phyloP scores from a whole-genome alignment of 2,329 filamentous ascomycete species.

The Colletotrichum sp. region DNA sequence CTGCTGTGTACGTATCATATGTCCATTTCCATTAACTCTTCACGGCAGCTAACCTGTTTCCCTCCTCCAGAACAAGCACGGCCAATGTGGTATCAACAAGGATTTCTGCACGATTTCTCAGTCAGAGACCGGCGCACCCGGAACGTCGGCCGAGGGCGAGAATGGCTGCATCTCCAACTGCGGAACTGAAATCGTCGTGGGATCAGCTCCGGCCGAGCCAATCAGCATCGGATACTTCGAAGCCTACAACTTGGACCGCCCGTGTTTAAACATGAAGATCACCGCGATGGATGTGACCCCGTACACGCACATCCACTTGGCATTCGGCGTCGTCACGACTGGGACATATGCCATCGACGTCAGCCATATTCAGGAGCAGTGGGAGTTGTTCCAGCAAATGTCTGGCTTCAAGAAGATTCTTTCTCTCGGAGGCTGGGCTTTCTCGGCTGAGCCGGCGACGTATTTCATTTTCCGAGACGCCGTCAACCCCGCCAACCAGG shows the following conservation, averaged over 20 bases:
- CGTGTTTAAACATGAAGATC: conserved; percentile 36
- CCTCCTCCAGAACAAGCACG: conserved; percentile 35
- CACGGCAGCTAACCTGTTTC: no score
- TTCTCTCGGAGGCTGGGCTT: conserved; percentile 51
- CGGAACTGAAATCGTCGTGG: conserved; percentile 33
- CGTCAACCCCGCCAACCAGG: conserved; percentile 33
- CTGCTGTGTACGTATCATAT: conserved; percentile 24
- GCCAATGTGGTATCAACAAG: conserved; percentile 47
- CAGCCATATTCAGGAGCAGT: conserved; percentile 25
- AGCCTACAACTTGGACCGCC: conserved; percentile 33
- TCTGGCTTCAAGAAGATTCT: conserved; percentile 35
- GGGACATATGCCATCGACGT: not conserved
- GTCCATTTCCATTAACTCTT: no score
- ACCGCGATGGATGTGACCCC: not conserved
- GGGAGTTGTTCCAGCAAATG: conserved; percentile 32
- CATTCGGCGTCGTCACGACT: conserved; percentile 28
- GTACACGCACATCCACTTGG: conserved; percentile 40
- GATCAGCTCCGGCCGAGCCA: not conserved
- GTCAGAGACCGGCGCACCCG: conserved; percentile 23
- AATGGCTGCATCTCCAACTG: conserved; percentile 37
- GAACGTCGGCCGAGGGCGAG: conserved; percentile 24
- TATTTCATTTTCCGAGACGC: conserved; percentile 41
- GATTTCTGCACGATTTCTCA: conserved; percentile 42
- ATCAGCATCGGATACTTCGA: conserved; percentile 39
- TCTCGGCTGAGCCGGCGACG: conserved; percentile 40